Base-by-base conservation (phyloP, 2,329 filamentous ascomycete species). In the Aspergillus alliaceus region DNA sequence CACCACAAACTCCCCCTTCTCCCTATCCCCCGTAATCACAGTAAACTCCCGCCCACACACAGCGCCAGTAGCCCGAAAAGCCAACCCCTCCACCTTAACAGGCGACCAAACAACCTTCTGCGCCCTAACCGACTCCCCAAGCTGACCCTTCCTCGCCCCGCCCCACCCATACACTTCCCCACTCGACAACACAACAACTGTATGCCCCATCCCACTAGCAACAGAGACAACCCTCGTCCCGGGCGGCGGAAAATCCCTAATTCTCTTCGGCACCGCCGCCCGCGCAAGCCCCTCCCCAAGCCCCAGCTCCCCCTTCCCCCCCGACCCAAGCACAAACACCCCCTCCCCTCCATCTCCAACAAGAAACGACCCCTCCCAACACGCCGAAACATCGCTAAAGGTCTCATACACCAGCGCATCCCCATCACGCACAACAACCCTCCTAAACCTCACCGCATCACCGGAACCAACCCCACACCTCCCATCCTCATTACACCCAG, bases 141-240 rank as follows among this genome's bases (percentile, higher is more conserved):
- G 77, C 71, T 99, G 93, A 0, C 90, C 90, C 69, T 96, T 95
- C 24, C 91, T 84, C 14, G 90, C 88, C 66, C 86, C 90, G 0
- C 95, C 95, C 93, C 93, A 98, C 2, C 91, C 93, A 70, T 90
- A 96, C 1, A 88, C 87, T 15, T 89, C 82, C 0, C 93, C 93
- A 69, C 89, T 88, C 42, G 83, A 83, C 3, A 96, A 75, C 0
- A 97, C 83, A 1, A 79, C 85, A 15, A 96, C 84, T 0, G 86
- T 86, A 69, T 99, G 95, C 22, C 86, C 86, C 80, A 96, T 89
- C 31, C 90, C 86, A 11, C 90, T 89, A 2, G 87, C 79, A 25
- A 97, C 69, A 57, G 88, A 83, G 1, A 84, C 74, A 4, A 96
- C 72, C n/a, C 79, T 74, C 0, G 82, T 81, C 0, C 76, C 84